Conservation (phyloP, 1,284 basidiomycete genomes). For the Sphaerobolus stellatus region DNA sequence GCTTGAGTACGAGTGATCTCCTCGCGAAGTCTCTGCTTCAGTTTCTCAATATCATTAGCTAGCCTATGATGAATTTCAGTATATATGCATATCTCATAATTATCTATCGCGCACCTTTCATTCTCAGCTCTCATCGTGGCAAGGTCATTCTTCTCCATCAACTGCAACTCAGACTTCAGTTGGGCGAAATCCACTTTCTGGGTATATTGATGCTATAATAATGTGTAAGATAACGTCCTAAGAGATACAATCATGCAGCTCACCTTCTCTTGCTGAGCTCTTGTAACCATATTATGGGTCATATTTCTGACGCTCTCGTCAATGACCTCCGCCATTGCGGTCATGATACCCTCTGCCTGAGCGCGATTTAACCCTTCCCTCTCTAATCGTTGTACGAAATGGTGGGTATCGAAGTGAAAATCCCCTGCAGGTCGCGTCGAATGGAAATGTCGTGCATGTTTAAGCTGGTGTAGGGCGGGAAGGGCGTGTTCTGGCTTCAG, state of each 20-base stretch:
- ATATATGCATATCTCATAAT: slow-evolving; percentile 40
- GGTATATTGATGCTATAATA: slow-evolving; percentile 80
- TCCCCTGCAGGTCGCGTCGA: slow-evolving; percentile 22
- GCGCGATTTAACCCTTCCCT: slow-evolving; percentile 82
- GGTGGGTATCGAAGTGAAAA: slow-evolving; percentile 93
- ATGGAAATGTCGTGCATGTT: background rate
- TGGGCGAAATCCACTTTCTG: slow-evolving; percentile 98
- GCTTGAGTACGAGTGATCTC: slow-evolving; percentile 92
- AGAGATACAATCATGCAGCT: slow-evolving; percentile 16
- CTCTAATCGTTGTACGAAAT: slow-evolving; percentile 87
- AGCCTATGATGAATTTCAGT: slow-evolving; percentile 47
- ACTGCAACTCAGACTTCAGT: slow-evolving; percentile 93
- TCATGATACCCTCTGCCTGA: slow-evolving; percentile 94
- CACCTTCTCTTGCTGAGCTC: slow-evolving; percentile 93
- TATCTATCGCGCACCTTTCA: slow-evolving; percentile 46
- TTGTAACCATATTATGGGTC: slow-evolving; percentile 92
- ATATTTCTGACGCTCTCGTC: slow-evolving; percentile 93
- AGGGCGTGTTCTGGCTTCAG: slow-evolving; percentile 1
- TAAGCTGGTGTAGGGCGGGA: background rate
- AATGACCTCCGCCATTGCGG: slow-evolving; percentile 91
- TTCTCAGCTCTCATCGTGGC: slow-evolving; percentile 95
- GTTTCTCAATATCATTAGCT: slow-evolving; percentile 88
- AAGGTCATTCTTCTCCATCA: slow-evolving; percentile 97
- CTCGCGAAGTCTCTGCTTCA: slow-evolving; percentile 92
- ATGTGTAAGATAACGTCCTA: background rate